Evolutionary conservation across 2,329 filamentous ascomycete species (phyloP), one percentile per base, ranked within the genome.

Genomic region (Magnaporthiopsis incrustans): DNA sequence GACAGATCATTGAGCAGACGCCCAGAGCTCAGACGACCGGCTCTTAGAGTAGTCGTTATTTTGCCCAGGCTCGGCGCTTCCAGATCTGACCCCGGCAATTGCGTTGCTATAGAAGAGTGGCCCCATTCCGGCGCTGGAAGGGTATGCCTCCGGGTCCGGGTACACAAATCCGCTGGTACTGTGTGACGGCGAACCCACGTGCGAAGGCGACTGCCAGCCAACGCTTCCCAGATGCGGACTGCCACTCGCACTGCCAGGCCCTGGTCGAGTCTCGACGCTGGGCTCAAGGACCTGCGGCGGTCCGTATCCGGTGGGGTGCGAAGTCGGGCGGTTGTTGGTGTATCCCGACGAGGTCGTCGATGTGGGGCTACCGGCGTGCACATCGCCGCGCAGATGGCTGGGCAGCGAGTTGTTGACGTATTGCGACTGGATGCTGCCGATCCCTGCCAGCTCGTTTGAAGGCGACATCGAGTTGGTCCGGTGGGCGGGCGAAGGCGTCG

Each of bases 261-360:
- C 86, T 70, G 89, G 88, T 68, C 89, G 87, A 65, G 90, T 88
- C 73, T 94, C 91, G 67, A 91, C 84, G 74, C 86, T 93, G 32
- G 93, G 92, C 78, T 97, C 94, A 62, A 97, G 81, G 22, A 90
- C 92, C 61, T 90, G 87, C 1, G 91, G 91, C 30, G 91, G 91
- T n/a, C 89, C 90, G 75, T 94, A 96, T 66, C 84, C 83, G 15
- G 81, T 88, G 0, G 94, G 93, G 75, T 97, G 93, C 56, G 93
- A 97, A 0, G 94, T 97, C 69, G 94, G 86, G 60, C 85, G 82
- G 72, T 85, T 82, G 64, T 76, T 80, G 67, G 77, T 82, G 77
- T 86, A 85, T 68, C 83, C 82, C 67, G 83, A 81, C 4, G 87
- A 85, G 15, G 84, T 85, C 18, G 90, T 89, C 12, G 89, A 87